Base-by-base conservation (phyloP, 208 protist species). In the Leishmania amazonensis region DNA sequence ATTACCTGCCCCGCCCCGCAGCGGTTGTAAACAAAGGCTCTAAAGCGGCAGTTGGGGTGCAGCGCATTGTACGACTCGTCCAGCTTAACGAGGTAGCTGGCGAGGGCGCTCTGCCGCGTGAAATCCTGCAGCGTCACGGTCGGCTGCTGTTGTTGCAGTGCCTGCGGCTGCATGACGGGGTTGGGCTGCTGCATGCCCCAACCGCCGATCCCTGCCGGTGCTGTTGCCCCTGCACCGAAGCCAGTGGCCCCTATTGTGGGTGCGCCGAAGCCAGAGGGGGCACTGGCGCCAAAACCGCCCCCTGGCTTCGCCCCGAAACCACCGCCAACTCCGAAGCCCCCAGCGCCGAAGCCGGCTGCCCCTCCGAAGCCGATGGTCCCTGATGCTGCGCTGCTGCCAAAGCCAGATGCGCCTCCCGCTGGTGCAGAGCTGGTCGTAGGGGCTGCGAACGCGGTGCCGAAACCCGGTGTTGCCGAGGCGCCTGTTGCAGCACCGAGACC, bases 11-110 rank as follows among this genome's bases (percentile, higher is more conserved):
- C 90, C 9, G 88, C 81, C 0, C 83, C 79, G 81, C 93, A 96
- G 28, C 81, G 78, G 79, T 96, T 96, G 87, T 93, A 96, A 53
- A 96, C 83, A 80, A 96, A 93, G 73, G 89, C 70, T 49, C 90
- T 91, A 81, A 96, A 96, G 64, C 86, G 85, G 78, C 93, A 96
- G 73, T 90, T 85, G 8, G 87, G 81, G 45, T 91, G 78, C 1
- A 95, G 84, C 31, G 93, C 91, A 78, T 95, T 88, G 87, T 96
- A 96, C 19, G 88, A 88, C 40, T 89, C 73, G 79, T 94, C 91
- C 49, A 94, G 77, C 81, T 91, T 87, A 6, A 90, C n/a, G 73
- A 96, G 78, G 79, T 92, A 95, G 67, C 83, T 90, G 58, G 80
- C 89, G 24, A 95, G 65, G n/a, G 87, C 84, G 65, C 87, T 94